phyloP scores from a whole-genome alignment of 768 basidiomycete species.

The Dentipellis fragilis region DNA sequence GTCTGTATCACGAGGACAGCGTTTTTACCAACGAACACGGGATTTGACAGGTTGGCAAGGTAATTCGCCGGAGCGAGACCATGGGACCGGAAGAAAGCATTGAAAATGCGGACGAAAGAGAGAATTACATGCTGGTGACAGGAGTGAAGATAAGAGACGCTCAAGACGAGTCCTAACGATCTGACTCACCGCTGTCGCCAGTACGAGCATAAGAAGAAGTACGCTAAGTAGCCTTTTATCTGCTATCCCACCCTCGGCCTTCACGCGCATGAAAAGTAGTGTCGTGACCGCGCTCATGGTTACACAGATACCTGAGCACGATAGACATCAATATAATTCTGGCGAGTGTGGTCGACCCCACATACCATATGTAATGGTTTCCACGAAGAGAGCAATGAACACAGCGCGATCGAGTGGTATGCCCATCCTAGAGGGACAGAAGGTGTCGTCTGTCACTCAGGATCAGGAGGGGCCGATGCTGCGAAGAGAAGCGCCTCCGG shows the following conservation, averaged over 20 bases:
- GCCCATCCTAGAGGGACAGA: not conserved
- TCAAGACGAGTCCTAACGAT: not conserved
- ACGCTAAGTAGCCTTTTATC: not conserved
- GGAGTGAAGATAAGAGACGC: no score
- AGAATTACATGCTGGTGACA: not conserved
- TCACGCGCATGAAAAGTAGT: not conserved
- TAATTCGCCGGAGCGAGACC: not conserved
- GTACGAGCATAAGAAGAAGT: not conserved
- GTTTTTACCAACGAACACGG: not conserved
- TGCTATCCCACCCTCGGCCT: not conserved
- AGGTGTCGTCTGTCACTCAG: no score
- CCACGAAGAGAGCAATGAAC: not conserved
- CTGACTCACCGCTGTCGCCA: not conserved
- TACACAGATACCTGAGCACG: not conserved
- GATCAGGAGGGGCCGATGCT: no score
- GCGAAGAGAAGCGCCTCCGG: no score
- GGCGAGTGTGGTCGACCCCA: not conserved
- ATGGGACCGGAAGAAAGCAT: not conserved
- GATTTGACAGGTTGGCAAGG: not conserved
- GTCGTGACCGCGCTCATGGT: not conserved
- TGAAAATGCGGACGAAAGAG: not conserved
- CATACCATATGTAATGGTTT: not conserved
- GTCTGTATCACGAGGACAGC: not conserved
- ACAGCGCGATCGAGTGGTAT: not conserved
- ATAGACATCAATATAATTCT: not conserved